Conservation (phyloP, 768 basidiomycete species). For the Boletus rubescentipes region DNA sequence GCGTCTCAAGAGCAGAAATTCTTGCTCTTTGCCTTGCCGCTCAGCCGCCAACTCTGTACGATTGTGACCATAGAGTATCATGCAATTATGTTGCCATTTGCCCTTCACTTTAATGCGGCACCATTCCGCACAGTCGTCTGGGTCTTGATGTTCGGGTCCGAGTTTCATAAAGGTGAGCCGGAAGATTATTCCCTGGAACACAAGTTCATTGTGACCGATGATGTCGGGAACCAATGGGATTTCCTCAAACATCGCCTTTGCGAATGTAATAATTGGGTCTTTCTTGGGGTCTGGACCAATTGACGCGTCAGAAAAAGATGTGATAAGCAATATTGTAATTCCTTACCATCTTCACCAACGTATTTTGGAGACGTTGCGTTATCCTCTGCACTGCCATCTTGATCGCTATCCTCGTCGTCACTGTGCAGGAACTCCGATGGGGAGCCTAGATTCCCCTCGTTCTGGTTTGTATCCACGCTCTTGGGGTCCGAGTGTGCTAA, state of each 20-base stretch:
- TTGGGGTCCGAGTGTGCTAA: not conserved
- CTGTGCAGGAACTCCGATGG: no score
- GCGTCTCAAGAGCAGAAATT: constrained; percentile 1
- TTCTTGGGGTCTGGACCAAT: not conserved
- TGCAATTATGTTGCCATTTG: not conserved
- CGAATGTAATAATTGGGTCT: not conserved
- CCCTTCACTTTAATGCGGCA: not conserved
- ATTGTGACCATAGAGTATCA: constrained; percentile 1
- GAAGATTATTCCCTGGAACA: not conserved
- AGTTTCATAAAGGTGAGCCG: not conserved
- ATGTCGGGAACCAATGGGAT: not conserved
- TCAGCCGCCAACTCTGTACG: not conserved
- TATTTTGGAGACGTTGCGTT: no score
- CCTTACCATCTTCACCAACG: not conserved
- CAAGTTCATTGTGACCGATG: not conserved
- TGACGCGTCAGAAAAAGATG: not conserved
- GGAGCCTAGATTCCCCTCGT: not conserved
- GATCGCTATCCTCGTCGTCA: not conserved
- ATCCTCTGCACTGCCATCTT: no score
- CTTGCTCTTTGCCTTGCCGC: not conserved
- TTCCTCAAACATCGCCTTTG: not conserved
- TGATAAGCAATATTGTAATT: not conserved
- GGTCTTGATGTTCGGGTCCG: not conserved
- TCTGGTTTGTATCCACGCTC: not conserved
- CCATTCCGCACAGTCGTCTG: constrained; percentile 1